Base-by-base conservation (phyloP, 805 yeast genomes). In the Teunomyces cretensis region DNA sequence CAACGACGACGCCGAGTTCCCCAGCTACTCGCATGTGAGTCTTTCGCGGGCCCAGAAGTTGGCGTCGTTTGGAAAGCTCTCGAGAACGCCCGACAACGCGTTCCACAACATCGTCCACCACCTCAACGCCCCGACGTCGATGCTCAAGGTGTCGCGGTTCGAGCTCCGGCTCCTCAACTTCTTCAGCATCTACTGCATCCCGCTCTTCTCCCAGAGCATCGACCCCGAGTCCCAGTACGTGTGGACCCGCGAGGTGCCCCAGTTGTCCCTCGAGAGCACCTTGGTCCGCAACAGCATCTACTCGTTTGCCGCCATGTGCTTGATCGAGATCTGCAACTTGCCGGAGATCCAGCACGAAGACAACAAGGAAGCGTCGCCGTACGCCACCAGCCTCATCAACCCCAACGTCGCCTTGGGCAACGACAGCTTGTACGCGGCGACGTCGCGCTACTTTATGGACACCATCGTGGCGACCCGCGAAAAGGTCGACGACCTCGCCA, bases 191-290 rank as follows among this genome's bases (percentile, higher is more conserved):
- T 52, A 55, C 39, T 65, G 72, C 44, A 46, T 64, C 4, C 54
- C 58, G 8, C 42, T 60, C 9, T 60, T 67, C 43, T 53, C 67
- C 6, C 58, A 48, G 46, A 58, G 56, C 7, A 54, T 53, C 32
- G 55, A 58, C 42, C 37, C 41, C 15, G 47, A 38, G 9, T 52
- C 58, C 8, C 57, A 61, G 22, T 33, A 44, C 9, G 52, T 57
- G 7, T 67, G 71, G 71, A 51, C 51, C 11, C 40, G 43, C 11
- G 45, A 52, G 12, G 61, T 63, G 1, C 71, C 71, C 6, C 35
- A 43, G 12, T 46, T 55, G 31, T 63, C 65, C 42, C 46, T 56
- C 14, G 22, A 44, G 13, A 60, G 63, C 43, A 48, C 52, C 13
- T 44, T 65, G 44, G 57, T 67, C 13, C 52, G 69, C 32, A 56